These are phyloP conservation scores for Pseudovirgaria hyperparasitica DNA, from an alignment of 2,329 filamentous ascomycete species.

Conservation along the genomic window DNA sequence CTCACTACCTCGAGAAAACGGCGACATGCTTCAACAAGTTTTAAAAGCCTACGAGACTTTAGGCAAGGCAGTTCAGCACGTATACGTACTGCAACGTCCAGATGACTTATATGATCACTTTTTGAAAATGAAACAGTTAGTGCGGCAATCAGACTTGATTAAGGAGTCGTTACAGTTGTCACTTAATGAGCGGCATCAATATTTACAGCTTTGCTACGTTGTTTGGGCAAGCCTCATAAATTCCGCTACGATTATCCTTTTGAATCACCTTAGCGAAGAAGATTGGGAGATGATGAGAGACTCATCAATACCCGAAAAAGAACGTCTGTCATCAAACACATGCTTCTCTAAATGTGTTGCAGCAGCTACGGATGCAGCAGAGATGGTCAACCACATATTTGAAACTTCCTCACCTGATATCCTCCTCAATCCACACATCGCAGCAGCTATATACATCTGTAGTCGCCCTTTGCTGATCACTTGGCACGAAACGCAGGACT, in stretches of 20 bases:
- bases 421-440: constrained; percentile 14
- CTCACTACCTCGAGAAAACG: neutral
- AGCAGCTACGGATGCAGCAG: constrained; percentile 14
- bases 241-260: too few relatives aligned
- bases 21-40: neutral
- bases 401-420: constrained; percentile 14
- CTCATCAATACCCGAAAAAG: too few relatives aligned
- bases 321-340: too few relatives aligned
- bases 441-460: constrained; percentile 12
- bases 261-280: too few relatives aligned
- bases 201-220: too few relatives aligned
- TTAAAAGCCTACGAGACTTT: neutral
- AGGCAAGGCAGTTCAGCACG: neutral
- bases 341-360: constrained; percentile 5
- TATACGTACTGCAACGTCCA: neutral
- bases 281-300: too few relatives aligned
- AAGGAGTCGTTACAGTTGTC: too few relatives aligned
- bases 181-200: too few relatives aligned
- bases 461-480: constrained; percentile 15
- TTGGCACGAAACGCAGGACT: constrained; percentile 12
- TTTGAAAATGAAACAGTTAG: neutral
- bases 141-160: neutral
- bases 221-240: too few relatives aligned
- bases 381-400: constrained; percentile 16
- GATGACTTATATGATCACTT: neutral